Evolutionary conservation across 2,329 filamentous ascomycete species (phyloP).

Genomic region (Fonsecaea monophora): DNA sequence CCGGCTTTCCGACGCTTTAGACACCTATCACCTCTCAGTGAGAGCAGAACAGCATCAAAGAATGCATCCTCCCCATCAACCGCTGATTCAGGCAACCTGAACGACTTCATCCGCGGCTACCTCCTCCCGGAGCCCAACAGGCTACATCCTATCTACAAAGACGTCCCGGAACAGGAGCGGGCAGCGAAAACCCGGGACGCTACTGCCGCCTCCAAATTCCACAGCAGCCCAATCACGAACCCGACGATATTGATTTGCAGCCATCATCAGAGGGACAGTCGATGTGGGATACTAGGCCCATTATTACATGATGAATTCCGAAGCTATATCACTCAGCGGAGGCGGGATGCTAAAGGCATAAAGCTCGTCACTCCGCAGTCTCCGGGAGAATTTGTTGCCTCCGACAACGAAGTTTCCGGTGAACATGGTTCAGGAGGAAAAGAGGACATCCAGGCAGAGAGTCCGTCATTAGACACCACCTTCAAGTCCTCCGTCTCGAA

Average conservation of each 20-base stretch:
- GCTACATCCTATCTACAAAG: constrained; percentile 67
- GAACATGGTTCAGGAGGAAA: neutral
- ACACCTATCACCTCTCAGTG: constrained; percentile 55
- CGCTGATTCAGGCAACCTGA: constrained; percentile 43
- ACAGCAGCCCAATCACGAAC: constrained; percentile 37
- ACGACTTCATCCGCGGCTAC: constrained; percentile 54
- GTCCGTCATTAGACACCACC: neutral
- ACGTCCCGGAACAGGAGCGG: constrained; percentile 62
- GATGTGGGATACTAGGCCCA: constrained; percentile 83
- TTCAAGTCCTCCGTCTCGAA: neutral
- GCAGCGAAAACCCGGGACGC: constrained; percentile 57
- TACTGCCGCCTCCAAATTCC: constrained; percentile 64
- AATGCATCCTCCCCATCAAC: neutral
- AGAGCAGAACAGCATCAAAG: neutral
- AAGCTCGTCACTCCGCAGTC: constrained; percentile 17
- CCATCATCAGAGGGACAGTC: constrained; percentile 78
- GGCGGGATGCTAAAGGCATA: neutral
- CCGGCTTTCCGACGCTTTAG: constrained; percentile 83
- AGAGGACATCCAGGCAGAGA: neutral
- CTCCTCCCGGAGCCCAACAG: constrained; percentile 57
- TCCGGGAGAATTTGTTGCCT: constrained; percentile 7
- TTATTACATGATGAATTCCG: constrained; percentile 75
- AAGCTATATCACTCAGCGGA: constrained; percentile 26
- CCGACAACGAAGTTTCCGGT: neutral
- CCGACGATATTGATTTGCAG: constrained; percentile 79